Evolutionary conservation across 2,329 filamentous ascomycete genomes (phyloP).

Genomic region (Fusarium sublunatum): DNA sequence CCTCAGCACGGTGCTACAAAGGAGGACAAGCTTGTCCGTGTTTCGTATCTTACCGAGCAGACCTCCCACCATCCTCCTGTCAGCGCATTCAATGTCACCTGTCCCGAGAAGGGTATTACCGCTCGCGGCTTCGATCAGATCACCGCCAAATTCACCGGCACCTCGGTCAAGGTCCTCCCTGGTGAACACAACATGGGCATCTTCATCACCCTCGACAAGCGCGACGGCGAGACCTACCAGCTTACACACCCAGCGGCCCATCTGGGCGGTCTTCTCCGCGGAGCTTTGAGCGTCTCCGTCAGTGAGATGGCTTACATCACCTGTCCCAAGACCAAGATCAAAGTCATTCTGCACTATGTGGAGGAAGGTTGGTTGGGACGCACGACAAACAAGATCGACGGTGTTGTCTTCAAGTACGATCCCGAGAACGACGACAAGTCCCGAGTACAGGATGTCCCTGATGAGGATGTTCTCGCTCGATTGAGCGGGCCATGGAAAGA

Average conservation of each 20-base stretch:
- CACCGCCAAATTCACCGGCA: conserved; percentile 97
- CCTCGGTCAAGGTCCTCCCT: conserved; percentile 88
- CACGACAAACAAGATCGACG: conserved; percentile 90
- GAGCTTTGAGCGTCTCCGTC: conserved; percentile 89
- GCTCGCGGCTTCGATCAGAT: conserved; percentile 96
- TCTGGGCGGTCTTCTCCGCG: conserved; percentile 86
- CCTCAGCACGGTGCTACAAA: conserved; percentile 58
- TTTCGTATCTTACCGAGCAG: conserved; percentile 97
- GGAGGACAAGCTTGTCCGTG: conserved; percentile 70
- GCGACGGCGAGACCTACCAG: conserved; percentile 90
- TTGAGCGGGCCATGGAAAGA: conserved; percentile 90
- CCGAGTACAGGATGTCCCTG: conserved; percentile 85
- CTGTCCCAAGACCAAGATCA: conserved; percentile 89
- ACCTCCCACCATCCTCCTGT: conserved; percentile 98
- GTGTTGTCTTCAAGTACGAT: conserved; percentile 90
- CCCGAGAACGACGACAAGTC: conserved; percentile 84
- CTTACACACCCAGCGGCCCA: conserved; percentile 95
- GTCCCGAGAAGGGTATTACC: conserved; percentile 87
- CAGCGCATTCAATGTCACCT: conserved; percentile 93
- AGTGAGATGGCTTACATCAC: conserved; percentile 89
- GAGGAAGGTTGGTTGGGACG: conserved; percentile 96
- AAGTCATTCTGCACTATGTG: conserved; percentile 90
- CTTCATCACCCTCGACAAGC: conserved; percentile 85
- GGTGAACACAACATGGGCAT: conserved; percentile 96
- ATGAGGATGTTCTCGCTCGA: conserved; percentile 83